Evolutionary conservation across 2,329 filamentous ascomycete genomes (phyloP), one percentile per base, ranked within the genome.

Genomic region (Neofusicoccum cordaticola): DNA sequence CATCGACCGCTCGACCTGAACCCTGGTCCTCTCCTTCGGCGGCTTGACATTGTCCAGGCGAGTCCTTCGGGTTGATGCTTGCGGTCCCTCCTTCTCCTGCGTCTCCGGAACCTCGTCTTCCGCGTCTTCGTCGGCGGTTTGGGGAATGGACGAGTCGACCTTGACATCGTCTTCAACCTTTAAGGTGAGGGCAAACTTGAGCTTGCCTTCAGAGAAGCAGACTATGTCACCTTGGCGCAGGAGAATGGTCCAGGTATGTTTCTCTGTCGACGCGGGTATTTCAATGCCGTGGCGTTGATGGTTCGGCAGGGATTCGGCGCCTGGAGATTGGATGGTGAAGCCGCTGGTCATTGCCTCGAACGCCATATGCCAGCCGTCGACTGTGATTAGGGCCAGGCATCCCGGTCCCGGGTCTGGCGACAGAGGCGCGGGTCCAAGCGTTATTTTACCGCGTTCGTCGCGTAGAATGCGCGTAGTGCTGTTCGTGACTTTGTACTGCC

Each of bases 1-100:
- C 58, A 62, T 62, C n/a, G 58, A 62, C 17, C 51, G 45, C 8
- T 50, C 58, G 8, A 62, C 58, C 37, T 62, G 58, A 12, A 62
- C 35, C 3, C 44, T 12, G 17, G 58, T 31, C 34, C 45, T 41
- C 19, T 17, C 27, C 3, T 17, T 50, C 2, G 11, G 11, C 17
- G 31, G 31, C 57, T 50, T 27, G 27, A 31, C 27, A 31, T 31
- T 31, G 5, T 7, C 27, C 27, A 5, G 4, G 3, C 13, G 19
- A 5, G 22, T 35, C 39, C 53, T 45, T 27, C 53, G 39, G 15
- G 11, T 60, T 4, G n/a, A 7, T 8, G n/a, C n/a, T 11, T 4
- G 42, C 42, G 42, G 42, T 15, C 13, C 15, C 12, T 31, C 31
- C 9, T 51, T 34, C 35, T 51, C 27, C 5, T 31, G 58, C 4